Conservation (phyloP, 176 grass and related monocot genomes). For the Secale cereale region DNA sequence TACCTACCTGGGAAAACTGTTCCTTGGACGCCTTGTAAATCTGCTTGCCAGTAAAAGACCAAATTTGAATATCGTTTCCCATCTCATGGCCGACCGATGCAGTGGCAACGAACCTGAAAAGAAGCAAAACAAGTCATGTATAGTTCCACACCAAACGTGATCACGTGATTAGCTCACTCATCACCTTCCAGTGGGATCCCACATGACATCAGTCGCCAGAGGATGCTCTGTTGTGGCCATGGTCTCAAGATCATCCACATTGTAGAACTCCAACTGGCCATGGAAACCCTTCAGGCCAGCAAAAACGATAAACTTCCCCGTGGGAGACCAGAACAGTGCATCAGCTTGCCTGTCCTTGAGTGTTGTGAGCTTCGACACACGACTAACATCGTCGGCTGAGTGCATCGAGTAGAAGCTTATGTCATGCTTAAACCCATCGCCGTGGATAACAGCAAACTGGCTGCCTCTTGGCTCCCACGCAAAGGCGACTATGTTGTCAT, state of each 20-base stretch:
- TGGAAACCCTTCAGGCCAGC: slow-evolving; percentile 59
- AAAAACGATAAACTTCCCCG: too few species aligned
- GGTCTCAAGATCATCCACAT: slow-evolving; percentile 87
- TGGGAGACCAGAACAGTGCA: too few species aligned
- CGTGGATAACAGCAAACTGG: slow-evolving; percentile 79
- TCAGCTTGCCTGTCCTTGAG: too few species aligned
- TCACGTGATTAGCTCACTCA: slow-evolving; percentile 13
- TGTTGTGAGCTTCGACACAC: too few species aligned
- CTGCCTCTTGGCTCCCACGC: slow-evolving; percentile 80
- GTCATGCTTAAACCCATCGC: slow-evolving; percentile 68
- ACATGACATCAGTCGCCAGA: slow-evolving; percentile 78
- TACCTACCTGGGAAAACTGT: slow-evolving; percentile 55
- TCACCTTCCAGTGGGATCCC: slow-evolving; percentile 91
- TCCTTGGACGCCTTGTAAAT: slow-evolving; percentile 83
- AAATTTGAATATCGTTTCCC: slow-evolving; percentile 77
- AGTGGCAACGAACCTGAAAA: slow-evolving; percentile 66
- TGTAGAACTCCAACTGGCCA: slow-evolving; percentile 85
- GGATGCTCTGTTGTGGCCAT: slow-evolving; percentile 89
- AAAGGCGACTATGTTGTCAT: slow-evolving; percentile 85
- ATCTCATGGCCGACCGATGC: slow-evolving; percentile 74
- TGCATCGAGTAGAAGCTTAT: slow-evolving; percentile 79
- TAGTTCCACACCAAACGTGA: neutral
- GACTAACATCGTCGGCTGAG: too few species aligned
- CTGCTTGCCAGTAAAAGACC: slow-evolving; percentile 79
- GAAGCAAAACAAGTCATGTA: neutral